Percentiles rank a stretch among this genome's conserved stretches.
Conservation (phyloP, 2,329 filamentous ascomycete genomes). For the Hypoxylon sp. region DNA sequence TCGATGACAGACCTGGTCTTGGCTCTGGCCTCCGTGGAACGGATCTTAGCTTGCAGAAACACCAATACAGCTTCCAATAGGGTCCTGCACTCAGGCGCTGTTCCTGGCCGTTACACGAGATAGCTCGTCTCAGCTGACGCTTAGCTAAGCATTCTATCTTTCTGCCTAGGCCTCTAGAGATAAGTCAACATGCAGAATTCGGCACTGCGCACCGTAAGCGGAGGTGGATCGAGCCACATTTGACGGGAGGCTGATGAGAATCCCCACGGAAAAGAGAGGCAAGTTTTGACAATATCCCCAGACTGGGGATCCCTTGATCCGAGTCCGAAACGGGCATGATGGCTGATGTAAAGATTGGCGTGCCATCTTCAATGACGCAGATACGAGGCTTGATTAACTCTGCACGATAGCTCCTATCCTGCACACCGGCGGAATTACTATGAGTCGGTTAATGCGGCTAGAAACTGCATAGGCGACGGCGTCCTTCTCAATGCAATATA, state of each 20-base stretch:
- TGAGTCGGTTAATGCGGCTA: conserved; percentile 8
- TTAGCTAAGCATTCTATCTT: conserved; percentile 37
- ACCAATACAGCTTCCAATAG: not conserved
- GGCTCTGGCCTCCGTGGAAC: conserved; percentile 15
- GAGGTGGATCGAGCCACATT: conserved; percentile 18
- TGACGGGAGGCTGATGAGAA: conserved; percentile 10
- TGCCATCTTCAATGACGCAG: conserved; percentile 27
- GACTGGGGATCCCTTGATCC: conserved; percentile 40
- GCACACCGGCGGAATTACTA: conserved; percentile 9
- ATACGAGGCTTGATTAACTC: conserved; percentile 33
- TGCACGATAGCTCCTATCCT: conserved; percentile 16
- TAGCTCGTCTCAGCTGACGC: conserved; percentile 36
- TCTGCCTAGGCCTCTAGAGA: conserved; percentile 21
- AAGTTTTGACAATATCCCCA: conserved; percentile 26
- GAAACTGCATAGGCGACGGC: not conserved
- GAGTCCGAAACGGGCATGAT: conserved; percentile 45
- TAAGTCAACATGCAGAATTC: conserved; percentile 41
- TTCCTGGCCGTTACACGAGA: conserved; percentile 31
- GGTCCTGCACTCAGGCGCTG: conserved; percentile 4
- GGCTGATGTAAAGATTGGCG: conserved; percentile 24
- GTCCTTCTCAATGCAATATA: conserved; percentile 11
- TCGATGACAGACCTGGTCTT: conserved; percentile 3
- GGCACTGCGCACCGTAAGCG: conserved; percentile 34
- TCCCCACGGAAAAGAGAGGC: conserved; percentile 25
- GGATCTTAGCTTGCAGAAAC: conserved; percentile 23